Base-by-base conservation (phyloP, 495 filamentous ascomycete species). In the Penicillium pancosmium region DNA sequence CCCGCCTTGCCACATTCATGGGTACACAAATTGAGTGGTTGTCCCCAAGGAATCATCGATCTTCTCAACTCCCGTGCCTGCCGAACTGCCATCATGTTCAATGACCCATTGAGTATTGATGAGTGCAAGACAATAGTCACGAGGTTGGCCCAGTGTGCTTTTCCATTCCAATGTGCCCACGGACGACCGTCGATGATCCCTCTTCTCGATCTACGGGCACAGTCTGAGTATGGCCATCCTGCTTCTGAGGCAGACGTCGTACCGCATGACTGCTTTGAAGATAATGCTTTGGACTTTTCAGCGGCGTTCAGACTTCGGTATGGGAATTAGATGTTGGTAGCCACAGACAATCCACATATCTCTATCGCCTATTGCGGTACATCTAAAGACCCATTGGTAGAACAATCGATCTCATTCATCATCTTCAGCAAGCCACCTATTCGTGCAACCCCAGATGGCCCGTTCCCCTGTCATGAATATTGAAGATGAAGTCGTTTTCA, bases 41-140 rank as follows among this genome's bases (percentile, higher is more conserved):
- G 91, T 62, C 92, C 92, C 0, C 77, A 83, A 52, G 87, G 88
- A 0, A 86, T 98, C n/a, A 52, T 95, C 40, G 92, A 97, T 52
- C 76, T 97, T 74, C 77, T 98, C 23, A 93, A 96, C 63, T 96
- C 91, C 5, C 84, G 92, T 40, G 90, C 94, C 9, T 98, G 94
- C 72, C 80, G 94, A 36, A 92, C 84, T 41, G 91, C 94, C 7
- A 90, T 98, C 72, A 98, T 98, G 94, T 98, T 98, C 76, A 97
- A 97, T 63, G 94, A 98, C 65, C 71, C 70, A 10, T 68, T 98
- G 46, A 81, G 77, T 1, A 54, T 76, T 1, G 79, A 81, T 8
- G 84, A 97, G 66, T 97, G 92, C 67, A 64, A 78, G 47, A 70
- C 67, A 13, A 69, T 98, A 16, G 73, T 97, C 10, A 41, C 61